Evolutionary conservation across 495 filamentous ascomycete genomes (phyloP).

Genomic region (Lepidopterella palustris): DNA sequence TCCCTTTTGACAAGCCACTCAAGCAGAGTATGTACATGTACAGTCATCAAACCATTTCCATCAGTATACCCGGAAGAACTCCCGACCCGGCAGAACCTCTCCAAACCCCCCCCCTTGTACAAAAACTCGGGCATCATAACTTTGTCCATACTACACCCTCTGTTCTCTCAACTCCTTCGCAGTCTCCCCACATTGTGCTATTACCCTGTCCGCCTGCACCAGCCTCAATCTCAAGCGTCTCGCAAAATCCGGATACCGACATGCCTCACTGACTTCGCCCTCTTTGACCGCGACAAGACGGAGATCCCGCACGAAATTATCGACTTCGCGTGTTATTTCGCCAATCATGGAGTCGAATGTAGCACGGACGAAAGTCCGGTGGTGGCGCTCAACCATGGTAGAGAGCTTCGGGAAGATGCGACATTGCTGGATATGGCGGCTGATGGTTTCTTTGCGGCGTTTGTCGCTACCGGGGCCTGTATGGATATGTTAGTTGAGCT

Average conservation of each 20-base stretch:
- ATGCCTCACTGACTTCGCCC: conserved; percentile 4
- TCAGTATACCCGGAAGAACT: too few species aligned
- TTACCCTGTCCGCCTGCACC: not conserved
- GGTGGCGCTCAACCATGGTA: conserved; percentile 15
- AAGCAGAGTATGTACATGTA: too few species aligned
- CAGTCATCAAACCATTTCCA: too few species aligned
- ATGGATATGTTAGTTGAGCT: not conserved
- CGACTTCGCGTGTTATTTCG: conserved; percentile 8
- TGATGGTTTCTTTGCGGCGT: conserved; percentile 12
- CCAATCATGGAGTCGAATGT: conserved; percentile 7
- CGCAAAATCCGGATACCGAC: conserved; percentile 13
- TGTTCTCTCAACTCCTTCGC: not conserved
- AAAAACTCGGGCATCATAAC: too few species aligned
- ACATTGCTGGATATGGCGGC: conserved; percentile 7
- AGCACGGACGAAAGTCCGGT: conserved; percentile 1
- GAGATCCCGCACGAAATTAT: conserved; percentile 16
- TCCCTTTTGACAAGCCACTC: too few species aligned
- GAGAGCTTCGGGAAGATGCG: conserved; percentile 12
- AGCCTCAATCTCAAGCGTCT: conserved; percentile 5
- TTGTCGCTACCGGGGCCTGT: not conserved
- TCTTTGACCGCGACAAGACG: not conserved
- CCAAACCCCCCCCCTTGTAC: too few species aligned
- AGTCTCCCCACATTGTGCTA: not conserved
- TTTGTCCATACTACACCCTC: too few species aligned
- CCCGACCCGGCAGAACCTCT: too few species aligned